A percentile compares a stretch with the other conserved stretches of the same genome.
These are phyloP conservation scores for Fusarium beomiforme DNA, from an alignment of 2,329 filamentous ascomycete species.

Conservation along the genomic window DNA sequence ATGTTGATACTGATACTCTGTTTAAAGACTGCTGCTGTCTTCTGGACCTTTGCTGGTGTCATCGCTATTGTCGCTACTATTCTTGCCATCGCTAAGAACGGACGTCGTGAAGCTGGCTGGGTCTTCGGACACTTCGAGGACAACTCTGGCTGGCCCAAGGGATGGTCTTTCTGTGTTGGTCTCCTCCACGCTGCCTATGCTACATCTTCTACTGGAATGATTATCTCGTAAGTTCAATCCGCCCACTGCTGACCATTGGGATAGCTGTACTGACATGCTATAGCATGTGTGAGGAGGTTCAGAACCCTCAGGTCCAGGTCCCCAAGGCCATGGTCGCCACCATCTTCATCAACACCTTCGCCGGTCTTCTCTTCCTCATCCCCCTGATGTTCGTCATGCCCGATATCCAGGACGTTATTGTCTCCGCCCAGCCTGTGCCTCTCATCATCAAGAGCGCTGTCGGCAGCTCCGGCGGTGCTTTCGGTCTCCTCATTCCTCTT, in stretches of 20 bases:
- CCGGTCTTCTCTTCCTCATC: slow-evolving; percentile 74
- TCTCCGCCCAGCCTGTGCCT: slow-evolving; percentile 69
- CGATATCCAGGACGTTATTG: slow-evolving; percentile 64
- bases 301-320: slow-evolving; percentile 72
- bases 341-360: slow-evolving; percentile 71
- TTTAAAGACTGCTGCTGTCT: slow-evolving; percentile 74
- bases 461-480: background rate
- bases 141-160: slow-evolving; percentile 73
- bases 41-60: slow-evolving; percentile 78
- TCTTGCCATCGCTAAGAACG: slow-evolving; percentile 74
- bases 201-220: slow-evolving; percentile 81
- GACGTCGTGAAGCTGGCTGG: slow-evolving; percentile 69
- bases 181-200: slow-evolving; percentile 78
- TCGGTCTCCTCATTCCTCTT: slow-evolving; percentile 1
- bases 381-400: slow-evolving; percentile 76
- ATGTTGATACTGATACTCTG: background rate
- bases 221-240: slow-evolving; percentile 69
- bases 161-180: slow-evolving; percentile 79
- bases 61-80: slow-evolving; percentile 70
- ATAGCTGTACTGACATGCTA: background rate
- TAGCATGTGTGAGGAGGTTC: slow-evolving; percentile 80
- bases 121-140: slow-evolving; percentile 75
- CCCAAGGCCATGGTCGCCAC: slow-evolving; percentile 77
- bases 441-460: slow-evolving; percentile 62
- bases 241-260: background rate